Percentiles rank a stretch among this genome's conserved stretches.
phyloP scores from a whole-genome alignment of 2,329 filamentous ascomycete genomes.

The Colletotrichum somersetense region DNA sequence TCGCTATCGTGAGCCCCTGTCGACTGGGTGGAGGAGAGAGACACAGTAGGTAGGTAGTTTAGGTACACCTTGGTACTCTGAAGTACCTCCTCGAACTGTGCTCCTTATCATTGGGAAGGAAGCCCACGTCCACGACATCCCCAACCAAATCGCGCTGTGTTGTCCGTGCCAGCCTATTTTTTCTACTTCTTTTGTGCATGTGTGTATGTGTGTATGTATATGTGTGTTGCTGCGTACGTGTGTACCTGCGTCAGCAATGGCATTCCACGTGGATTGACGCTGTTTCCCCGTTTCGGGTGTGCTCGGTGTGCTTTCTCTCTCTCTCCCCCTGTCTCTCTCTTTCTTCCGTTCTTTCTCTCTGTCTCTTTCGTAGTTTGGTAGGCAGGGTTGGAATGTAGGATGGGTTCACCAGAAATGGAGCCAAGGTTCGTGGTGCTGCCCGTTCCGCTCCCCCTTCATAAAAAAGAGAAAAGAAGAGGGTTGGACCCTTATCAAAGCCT shows the following conservation, averaged over 20 bases:
- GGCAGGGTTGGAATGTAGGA: slow-evolving; percentile 14
- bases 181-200: too few relatives aligned
- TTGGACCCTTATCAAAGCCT: slow-evolving; percentile 33
- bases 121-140: slow-evolving; percentile 8
- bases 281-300: slow-evolving; percentile 7
- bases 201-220: too few relatives aligned
- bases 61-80: slow-evolving; percentile 23
- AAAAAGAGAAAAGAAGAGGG: slow-evolving; percentile 8
- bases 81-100: slow-evolving; percentile 28
- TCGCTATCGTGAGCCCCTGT: slow-evolving; percentile 38
- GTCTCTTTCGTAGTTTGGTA: background rate
- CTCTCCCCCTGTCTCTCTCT: background rate
- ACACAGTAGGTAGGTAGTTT: too few relatives aligned
- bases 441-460: slow-evolving; percentile 40
- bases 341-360: background rate
- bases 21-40: slow-evolving; percentile 12
- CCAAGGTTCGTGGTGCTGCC: slow-evolving; percentile 33
- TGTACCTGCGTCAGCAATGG: slow-evolving; percentile 37
- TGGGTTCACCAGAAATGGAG: slow-evolving; percentile 21
- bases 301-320: background rate
- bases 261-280: slow-evolving; percentile 26
- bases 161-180: slow-evolving; percentile 12
- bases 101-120: slow-evolving; percentile 29
- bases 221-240: background rate
- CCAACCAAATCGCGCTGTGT: slow-evolving; percentile 12